phyloP scores from a whole-genome alignment of 352 stramenopile genomes.

The Phytopythium kandeliae region DNA sequence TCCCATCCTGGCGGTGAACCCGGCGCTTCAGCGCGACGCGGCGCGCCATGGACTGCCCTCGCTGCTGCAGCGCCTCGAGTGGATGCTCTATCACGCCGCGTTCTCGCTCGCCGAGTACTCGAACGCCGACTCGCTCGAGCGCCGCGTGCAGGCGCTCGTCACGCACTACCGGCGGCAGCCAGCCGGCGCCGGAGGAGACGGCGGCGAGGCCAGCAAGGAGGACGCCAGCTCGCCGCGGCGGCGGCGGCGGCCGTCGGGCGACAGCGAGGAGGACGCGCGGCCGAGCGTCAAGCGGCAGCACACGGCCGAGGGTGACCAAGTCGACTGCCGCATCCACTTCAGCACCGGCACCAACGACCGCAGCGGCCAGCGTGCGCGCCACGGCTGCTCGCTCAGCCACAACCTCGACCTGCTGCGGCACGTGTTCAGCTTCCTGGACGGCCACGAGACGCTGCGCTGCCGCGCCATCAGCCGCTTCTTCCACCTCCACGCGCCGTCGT shows the following conservation, averaged over 20 bases:
- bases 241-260: not conserved
- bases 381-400: constrained; percentile 35
- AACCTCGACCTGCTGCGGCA: constrained; percentile 50
- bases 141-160: constrained; percentile 67
- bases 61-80: constrained; percentile 67
- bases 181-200: not conserved
- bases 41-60: constrained; percentile 23
- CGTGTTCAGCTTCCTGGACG: constrained; percentile 54
- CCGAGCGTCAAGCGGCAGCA: constrained; percentile 3
- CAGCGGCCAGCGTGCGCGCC: not conserved
- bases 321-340: not conserved
- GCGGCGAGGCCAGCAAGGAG: constrained; percentile 12
- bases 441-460: constrained; percentile 34
- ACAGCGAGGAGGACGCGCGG: constrained; percentile 1
- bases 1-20: constrained; percentile 17
- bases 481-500: constrained; percentile 28
- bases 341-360: constrained; percentile 6
- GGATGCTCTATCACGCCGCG: constrained; percentile 69
- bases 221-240: not conserved
- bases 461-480: constrained; percentile 50
- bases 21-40: constrained; percentile 3
- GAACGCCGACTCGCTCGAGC: constrained; percentile 54
- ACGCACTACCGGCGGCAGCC: constrained; percentile 40
- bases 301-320: not conserved
- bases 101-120: constrained; percentile 61